A percentile compares a stretch with the other conserved stretches of the same genome.
Conservation (phyloP, 441 rosid genomes). For the Mallotus repandus region DNA sequence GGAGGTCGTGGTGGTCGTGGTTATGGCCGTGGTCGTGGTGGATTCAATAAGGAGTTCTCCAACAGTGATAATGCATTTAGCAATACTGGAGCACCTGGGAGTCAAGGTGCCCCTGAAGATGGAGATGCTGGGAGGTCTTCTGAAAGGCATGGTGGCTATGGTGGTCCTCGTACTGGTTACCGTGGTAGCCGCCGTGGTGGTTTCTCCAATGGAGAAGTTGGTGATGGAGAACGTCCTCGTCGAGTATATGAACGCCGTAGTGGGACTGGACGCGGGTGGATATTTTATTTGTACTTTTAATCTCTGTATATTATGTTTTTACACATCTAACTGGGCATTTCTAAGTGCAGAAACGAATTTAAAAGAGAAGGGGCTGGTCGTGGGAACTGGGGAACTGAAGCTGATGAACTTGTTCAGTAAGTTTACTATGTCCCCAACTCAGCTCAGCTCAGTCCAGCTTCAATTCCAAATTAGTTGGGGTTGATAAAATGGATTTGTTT, state of each 20-base stretch:
- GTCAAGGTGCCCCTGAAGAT: constrained; percentile 50
- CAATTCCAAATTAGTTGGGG: background rate
- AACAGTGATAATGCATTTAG: constrained; percentile 24
- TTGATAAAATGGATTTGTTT: too few species aligned
- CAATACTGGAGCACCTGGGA: constrained; percentile 26
- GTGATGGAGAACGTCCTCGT: constrained; percentile 58
- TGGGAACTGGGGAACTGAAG: constrained; percentile 76
- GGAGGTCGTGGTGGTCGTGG: constrained; percentile 59
- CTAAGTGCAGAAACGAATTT: constrained; percentile 47
- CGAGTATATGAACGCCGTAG: constrained; percentile 68
- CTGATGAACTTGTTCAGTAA: constrained; percentile 70
- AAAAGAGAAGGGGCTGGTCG: constrained; percentile 88
- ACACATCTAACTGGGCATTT: background rate
- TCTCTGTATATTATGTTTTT: background rate
- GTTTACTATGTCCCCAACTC: constrained; percentile 22
- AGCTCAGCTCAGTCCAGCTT: background rate
- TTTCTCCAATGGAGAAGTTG: constrained; percentile 49
- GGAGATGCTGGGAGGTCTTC: constrained; percentile 52
- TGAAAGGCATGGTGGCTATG: constrained; percentile 51
- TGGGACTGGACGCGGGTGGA: constrained; percentile 80
- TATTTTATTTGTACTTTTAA: constrained; percentile 8
- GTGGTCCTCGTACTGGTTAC: constrained; percentile 59
- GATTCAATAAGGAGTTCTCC: constrained; percentile 44
- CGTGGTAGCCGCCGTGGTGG: constrained; percentile 69
- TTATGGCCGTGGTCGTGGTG: constrained; percentile 53